These are phyloP conservation scores for Phytopythium boreale DNA, from an alignment of 352 stramenopile species.

Conservation along the genomic window DNA sequence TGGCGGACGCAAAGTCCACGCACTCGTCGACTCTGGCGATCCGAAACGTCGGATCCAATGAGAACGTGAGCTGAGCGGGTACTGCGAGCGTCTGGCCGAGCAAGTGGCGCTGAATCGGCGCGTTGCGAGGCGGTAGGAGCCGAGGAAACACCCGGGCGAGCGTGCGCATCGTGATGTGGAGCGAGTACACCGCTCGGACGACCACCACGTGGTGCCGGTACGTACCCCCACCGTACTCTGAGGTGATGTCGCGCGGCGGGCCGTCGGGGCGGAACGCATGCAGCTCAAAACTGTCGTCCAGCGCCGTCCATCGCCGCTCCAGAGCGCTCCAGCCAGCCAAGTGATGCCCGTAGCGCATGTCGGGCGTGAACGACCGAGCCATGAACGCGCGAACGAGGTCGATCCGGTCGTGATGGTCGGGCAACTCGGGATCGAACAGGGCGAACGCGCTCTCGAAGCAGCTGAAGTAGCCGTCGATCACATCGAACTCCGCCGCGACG, in stretches of 20 bases:
- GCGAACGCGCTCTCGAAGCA: slow-evolving; percentile 4
- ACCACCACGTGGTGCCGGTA: background rate
- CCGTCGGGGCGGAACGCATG: background rate
- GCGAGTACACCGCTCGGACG: slow-evolving; percentile 1
- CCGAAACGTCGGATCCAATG: background rate
- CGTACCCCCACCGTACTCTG: background rate
- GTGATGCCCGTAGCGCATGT: slow-evolving; percentile 8
- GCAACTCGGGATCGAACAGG: background rate
- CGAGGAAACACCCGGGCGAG: background rate
- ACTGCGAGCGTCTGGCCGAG: slow-evolving; percentile 1
- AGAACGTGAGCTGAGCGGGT: background rate
- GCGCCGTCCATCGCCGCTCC: slow-evolving; percentile 1
- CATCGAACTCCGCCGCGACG: background rate
- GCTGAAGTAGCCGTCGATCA: background rate
- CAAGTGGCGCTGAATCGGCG: background rate
- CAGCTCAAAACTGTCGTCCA: slow-evolving; percentile 6
- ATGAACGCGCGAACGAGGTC: slow-evolving; percentile 3
- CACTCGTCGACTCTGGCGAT: slow-evolving; percentile 7
- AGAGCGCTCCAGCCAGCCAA: slow-evolving; percentile 6
- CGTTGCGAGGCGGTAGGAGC: background rate
- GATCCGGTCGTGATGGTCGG: background rate
- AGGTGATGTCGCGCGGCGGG: background rate
- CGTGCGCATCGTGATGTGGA: background rate
- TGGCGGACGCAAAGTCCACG: background rate
- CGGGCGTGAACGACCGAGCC: background rate